Evolutionary conservation across 805 yeast genomes (phyloP).

Genomic region (Candida glaebosa): DNA sequence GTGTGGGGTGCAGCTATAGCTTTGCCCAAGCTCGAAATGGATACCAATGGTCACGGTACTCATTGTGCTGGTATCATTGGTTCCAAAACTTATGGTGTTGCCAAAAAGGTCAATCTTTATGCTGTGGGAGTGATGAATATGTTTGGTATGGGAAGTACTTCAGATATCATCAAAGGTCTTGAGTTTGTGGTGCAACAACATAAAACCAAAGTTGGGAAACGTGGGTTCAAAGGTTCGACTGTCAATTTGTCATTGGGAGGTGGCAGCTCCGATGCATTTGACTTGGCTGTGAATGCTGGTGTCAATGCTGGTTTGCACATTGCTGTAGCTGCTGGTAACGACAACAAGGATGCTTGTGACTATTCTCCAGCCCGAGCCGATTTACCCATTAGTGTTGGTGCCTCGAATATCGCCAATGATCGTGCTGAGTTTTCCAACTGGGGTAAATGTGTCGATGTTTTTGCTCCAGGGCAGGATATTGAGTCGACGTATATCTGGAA

Average conservation of each 20-base stretch:
- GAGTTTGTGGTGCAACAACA: conserved; percentile 37
- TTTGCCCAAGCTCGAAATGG: conserved; percentile 38
- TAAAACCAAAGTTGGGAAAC: conserved; percentile 23
- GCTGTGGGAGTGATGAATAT: conserved; percentile 38
- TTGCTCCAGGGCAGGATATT: conserved; percentile 54
- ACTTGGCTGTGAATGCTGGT: conserved; percentile 58
- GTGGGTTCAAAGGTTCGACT: conserved; percentile 55
- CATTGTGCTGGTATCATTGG: conserved; percentile 90
- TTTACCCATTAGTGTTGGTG: conserved; percentile 50
- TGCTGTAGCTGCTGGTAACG: conserved; percentile 64
- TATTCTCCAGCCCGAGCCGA: conserved; percentile 58
- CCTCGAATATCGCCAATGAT: conserved; percentile 40
- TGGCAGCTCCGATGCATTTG: conserved; percentile 51
- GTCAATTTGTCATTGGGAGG: conserved; percentile 64
- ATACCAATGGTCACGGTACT: conserved; percentile 84
- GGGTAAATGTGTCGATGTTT: conserved; percentile 50
- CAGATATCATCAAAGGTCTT: conserved; percentile 38
- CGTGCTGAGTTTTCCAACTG: conserved; percentile 52
- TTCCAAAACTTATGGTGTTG: conserved; percentile 75
- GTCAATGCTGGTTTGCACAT: conserved; percentile 53
- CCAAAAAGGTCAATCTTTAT: conserved; percentile 50
- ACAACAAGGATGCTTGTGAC: conserved; percentile 55
- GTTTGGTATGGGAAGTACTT: conserved; percentile 35
- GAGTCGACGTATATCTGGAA: conserved; percentile 55
- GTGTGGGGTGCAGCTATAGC: conserved; percentile 42